These are phyloP conservation scores for Prunus yedoensis DNA, from an alignment of 331 rosid genomes.

Conservation along the genomic window DNA sequence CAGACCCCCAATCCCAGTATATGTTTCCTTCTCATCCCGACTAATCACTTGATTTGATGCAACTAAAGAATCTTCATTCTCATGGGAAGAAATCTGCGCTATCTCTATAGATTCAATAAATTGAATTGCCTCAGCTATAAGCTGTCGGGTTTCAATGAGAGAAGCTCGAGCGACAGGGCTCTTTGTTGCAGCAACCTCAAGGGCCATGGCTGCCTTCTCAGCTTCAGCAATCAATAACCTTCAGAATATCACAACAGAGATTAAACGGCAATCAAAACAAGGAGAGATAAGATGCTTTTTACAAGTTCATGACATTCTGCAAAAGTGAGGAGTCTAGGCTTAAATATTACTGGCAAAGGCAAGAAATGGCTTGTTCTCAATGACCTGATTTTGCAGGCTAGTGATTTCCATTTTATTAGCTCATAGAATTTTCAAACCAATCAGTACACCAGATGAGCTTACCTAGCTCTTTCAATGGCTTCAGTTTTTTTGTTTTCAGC, in stretches of 20 bases:
- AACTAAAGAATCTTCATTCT: slow-evolving; percentile 33
- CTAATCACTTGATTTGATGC: slow-evolving; percentile 27
- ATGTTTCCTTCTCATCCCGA: slow-evolving; percentile 30
- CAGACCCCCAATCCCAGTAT: slow-evolving; percentile 20
- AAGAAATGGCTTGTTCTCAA: too few relatives aligned
- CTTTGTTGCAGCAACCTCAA: slow-evolving; percentile 77
- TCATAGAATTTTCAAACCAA: too few relatives aligned
- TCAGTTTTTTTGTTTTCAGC: too few relatives aligned
- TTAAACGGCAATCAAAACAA: slow-evolving; percentile 4
- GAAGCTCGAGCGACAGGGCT: slow-evolving; percentile 82
- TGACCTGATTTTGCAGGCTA: too few relatives aligned
- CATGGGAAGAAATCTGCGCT: slow-evolving; percentile 27
- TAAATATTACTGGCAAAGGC: too few relatives aligned
- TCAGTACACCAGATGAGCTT: too few relatives aligned
- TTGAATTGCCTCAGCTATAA: slow-evolving; percentile 85
- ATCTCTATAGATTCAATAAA: slow-evolving; percentile 66
- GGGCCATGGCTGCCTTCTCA: slow-evolving; percentile 89
- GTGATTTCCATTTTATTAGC: too few relatives aligned
- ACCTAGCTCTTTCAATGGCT: too few relatives aligned
- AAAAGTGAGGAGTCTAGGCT: not conserved
- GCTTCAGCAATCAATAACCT: slow-evolving; percentile 94
- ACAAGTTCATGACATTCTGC: not conserved
- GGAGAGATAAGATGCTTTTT: not conserved
- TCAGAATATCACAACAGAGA: slow-evolving; percentile 19
- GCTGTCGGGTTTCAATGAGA: slow-evolving; percentile 76